Evolutionary conservation across 805 yeast species (phyloP), one percentile per base, ranked within the genome.

Genomic region (Saccharomycopsis sp.): DNA sequence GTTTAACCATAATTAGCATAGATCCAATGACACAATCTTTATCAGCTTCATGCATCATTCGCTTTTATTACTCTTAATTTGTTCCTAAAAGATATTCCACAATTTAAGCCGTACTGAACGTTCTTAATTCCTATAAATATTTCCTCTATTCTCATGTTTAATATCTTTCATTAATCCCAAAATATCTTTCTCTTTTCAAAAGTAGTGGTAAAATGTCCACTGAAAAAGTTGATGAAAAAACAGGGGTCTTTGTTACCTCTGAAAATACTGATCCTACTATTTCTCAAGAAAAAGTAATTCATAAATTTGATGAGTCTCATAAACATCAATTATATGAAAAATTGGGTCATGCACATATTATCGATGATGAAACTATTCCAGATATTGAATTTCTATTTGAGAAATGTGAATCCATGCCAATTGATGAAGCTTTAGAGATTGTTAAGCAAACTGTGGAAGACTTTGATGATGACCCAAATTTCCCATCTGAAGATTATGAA

Each of bases 391-490:
- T 28, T 25, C 38, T 68, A 58, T 48, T 62, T 42, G 65, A 61
- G 27, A 64, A 62, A 45, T 59, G 67, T 37, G 59, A 55, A 19
- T 45, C 49, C 20, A 46, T 67, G 48, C 37, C 61, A 3, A 50
- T 57, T 9, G 64, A 59, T 1, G 70, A 69, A 29, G 64, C 74
- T 0, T 31, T 62, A 1, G 57, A 56, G 9, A 60, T 70, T 31
- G 51, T 75, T 34, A 51, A 54, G 23, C 55, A 59, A n/a, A 65
- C 70, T 4, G 45, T 65, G 2, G 60, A 49, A 1, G 61, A 65
- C 15, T 75, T 70, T 46, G 49, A 50, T 4, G 67, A 62, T 37
- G 80, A 74, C 51, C 64, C 66, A 29, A 72, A 71, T 50, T 61
- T 73, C 44, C 66, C 70, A 10, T 45, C 40, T 2, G 54, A 50